Evolutionary conservation across 805 yeast genomes (phyloP), one percentile per base, ranked within the genome.

Genomic region (Debaryomyces tyrocola): DNA sequence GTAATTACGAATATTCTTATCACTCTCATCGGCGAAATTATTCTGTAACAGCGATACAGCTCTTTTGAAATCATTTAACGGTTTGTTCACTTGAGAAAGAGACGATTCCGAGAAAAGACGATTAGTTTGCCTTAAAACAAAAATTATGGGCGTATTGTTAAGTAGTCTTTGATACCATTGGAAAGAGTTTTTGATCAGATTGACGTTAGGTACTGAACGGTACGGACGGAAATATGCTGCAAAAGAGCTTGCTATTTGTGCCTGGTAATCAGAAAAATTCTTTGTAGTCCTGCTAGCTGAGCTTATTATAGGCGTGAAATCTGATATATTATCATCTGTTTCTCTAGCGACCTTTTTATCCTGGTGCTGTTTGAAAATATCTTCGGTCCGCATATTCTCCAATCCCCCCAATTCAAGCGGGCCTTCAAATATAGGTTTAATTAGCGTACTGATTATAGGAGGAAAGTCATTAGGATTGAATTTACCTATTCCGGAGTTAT

Each of bases 111-210:
- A 56, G 47, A 66, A 61, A 9, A 70, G 58, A 15, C 61, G 48
- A 37, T 62, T 60, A 37, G 47, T 49, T 44, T 65, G 66, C 37
- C 57, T 55, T 18, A 69, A 54, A 12, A 70, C 50, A 12, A 70
- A 47, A 1, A 63, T 42, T 6, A 69, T 51, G 3, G 75, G 74
- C 1, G 74, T 56, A 7, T 51, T 44, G 4, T 50, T 42, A 14
- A 70, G 47, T 14, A 68, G 56, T 34, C 62, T 51, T 21, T 46
- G 48, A 47, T 58, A 68, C 73, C 73, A 70, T 37, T 51, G 50
- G 49, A 57, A 59, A 11, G 67, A 56, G 37, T 62, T 59, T 21
- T 37, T 36, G 4, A 46, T 28, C 7, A 52, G 29, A 4, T 21
- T 18, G 9, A 46, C 49, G 1, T 45, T 17, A 2, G 59, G 62